Evolutionary conservation across 2,329 filamentous ascomycete genomes (phyloP).

Genomic region (Hymenoscyphus occultus): DNA sequence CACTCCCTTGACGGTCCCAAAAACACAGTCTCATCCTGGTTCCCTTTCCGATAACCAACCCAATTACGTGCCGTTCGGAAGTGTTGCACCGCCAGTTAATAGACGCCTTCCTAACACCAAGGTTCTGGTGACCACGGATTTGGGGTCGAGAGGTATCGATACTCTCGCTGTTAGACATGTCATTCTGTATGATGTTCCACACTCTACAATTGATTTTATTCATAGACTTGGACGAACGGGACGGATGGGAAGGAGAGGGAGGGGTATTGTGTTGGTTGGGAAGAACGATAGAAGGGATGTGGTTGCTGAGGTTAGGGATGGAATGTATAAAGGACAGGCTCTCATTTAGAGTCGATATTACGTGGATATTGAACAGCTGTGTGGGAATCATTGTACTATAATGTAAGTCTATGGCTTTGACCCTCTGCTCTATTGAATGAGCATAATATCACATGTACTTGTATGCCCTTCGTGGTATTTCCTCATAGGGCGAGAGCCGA

Average conservation of each 20-base stretch:
- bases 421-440: not conserved
- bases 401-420: not conserved
- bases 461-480: not conserved
- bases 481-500: not conserved
- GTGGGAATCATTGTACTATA: not conserved
- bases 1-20: constrained; percentile 38
- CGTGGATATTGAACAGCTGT: not conserved
- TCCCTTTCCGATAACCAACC: constrained; percentile 40
- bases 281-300: constrained; percentile 87
- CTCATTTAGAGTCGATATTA: constrained; percentile 51
- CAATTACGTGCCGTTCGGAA: constrained; percentile 34
- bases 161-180: constrained; percentile 89
- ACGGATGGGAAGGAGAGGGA: constrained; percentile 84
- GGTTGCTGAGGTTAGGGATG: constrained; percentile 86
- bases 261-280: constrained; percentile 86
- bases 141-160: constrained; percentile 91
- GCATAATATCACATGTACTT: not conserved
- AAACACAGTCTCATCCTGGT: constrained; percentile 37
- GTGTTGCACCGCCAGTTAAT: constrained; percentile 28
- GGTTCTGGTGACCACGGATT: constrained; percentile 89
- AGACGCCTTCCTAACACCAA: constrained; percentile 68
- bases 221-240: constrained; percentile 90
- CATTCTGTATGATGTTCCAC: constrained; percentile 94
- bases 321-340: constrained; percentile 79
- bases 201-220: constrained; percentile 97